A percentile compares a stretch with the other conserved stretches of the same genome.
Evolutionary conservation across 2,329 filamentous ascomycete species (phyloP).

Genomic region (Fusarium oligoseptatum): DNA sequence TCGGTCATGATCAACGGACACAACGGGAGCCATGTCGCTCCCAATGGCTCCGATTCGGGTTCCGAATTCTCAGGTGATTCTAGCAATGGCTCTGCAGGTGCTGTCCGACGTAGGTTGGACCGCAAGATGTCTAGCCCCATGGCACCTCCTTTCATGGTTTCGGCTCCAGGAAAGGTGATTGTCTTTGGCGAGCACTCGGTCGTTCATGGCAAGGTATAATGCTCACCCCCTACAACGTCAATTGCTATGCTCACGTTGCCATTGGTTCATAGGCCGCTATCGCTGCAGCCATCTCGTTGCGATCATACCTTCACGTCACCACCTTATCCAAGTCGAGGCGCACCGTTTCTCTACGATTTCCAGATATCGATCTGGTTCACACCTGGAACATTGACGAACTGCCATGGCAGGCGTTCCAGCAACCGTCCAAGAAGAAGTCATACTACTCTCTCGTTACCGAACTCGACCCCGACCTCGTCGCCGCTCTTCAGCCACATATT

Average conservation of each 20-base stretch:
- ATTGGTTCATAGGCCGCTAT: conserved; percentile 77
- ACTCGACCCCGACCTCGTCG: conserved; percentile 85
- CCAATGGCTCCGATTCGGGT: conserved; percentile 42
- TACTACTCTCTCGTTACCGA: conserved; percentile 92
- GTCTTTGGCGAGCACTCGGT: conserved; percentile 98
- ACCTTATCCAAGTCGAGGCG: conserved; percentile 92
- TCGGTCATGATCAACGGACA: conserved; percentile 43
- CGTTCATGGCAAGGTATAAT: conserved; percentile 88
- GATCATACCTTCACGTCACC: conserved; percentile 96
- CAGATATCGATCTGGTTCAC: conserved; percentile 89
- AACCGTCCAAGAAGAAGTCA: conserved; percentile 88
- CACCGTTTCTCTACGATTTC: conserved; percentile 88
- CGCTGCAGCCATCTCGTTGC: conserved; percentile 92
- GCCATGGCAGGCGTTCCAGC: conserved; percentile 86
- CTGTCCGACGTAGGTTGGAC: conserved; percentile 56
- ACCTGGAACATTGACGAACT: conserved; percentile 95
- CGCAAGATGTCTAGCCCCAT: conserved; percentile 74
- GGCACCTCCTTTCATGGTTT: conserved; percentile 97
- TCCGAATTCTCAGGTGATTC: conserved; percentile 46
- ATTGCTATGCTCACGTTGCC: conserved; percentile 34
- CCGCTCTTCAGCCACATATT: conserved; percentile 84
- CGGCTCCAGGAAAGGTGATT: conserved; percentile 97
- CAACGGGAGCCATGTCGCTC: conserved; percentile 37
- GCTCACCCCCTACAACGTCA: background rate
- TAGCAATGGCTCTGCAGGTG: conserved; percentile 52